Evolutionary conservation across 2,329 filamentous ascomycete species (phyloP).

Genomic region (Cadophora luteo-olivacea): DNA sequence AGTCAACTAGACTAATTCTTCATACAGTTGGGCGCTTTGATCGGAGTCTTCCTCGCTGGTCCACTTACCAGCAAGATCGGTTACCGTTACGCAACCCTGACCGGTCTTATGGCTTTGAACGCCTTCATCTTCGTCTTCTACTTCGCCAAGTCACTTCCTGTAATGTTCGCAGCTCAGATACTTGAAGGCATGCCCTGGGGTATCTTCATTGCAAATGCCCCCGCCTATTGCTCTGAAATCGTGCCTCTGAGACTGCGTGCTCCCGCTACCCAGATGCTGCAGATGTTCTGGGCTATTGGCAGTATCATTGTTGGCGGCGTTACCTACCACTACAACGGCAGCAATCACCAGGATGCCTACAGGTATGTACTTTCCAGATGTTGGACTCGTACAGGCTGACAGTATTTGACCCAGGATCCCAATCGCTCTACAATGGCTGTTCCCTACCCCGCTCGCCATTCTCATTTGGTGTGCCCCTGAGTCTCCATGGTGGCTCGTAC

Average conservation of each 20-base stretch:
- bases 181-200: constrained; percentile 70
- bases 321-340: constrained; percentile 58
- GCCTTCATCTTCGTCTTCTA: constrained; percentile 50
- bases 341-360: constrained; percentile 46
- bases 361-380: constrained; percentile 47
- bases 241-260: constrained; percentile 64
- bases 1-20: neutral
- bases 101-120: constrained; percentile 62
- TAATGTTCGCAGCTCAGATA: constrained; percentile 57
- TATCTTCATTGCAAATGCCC: constrained; percentile 69
- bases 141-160: constrained; percentile 52
- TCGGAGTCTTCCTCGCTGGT: constrained; percentile 65
- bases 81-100: constrained; percentile 64
- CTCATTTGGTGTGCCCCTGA: constrained; percentile 54
- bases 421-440: constrained; percentile 61
- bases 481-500: constrained; percentile 55
- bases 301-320: constrained; percentile 64
- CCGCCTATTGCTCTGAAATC: constrained; percentile 67
- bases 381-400: constrained; percentile 43
- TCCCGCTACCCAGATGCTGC: constrained; percentile 65
- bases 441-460: constrained; percentile 57
- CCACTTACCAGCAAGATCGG: constrained; percentile 65
- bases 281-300: constrained; percentile 73
- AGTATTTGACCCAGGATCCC: constrained; percentile 49
- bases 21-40: constrained; percentile 60